phyloP scores from a whole-genome alignment of 305 asterid species.

The Fraxinus platypoda region DNA sequence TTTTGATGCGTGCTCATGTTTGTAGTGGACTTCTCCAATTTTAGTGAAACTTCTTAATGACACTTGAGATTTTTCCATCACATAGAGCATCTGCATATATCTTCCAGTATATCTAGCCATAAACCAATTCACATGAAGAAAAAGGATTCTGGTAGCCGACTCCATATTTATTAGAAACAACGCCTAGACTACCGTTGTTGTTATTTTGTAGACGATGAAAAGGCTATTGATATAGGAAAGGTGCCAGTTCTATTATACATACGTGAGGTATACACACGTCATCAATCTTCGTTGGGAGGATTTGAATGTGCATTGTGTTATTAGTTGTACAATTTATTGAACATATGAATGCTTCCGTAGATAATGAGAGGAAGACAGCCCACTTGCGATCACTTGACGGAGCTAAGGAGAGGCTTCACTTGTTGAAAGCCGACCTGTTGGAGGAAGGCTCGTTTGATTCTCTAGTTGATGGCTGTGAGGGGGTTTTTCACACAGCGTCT shows the following conservation, averaged over 20 bases:
- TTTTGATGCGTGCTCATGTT: neutral
- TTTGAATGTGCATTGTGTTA: neutral
- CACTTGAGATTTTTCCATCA: neutral
- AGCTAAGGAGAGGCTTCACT: slow-evolving; percentile 38
- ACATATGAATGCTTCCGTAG: neutral
- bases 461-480: slow-evolving; percentile 43
- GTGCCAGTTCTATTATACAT: neutral
- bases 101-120: neutral
- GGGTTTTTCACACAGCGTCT: slow-evolving; percentile 49
- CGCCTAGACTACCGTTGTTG: neutral
- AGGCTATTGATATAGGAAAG: neutral
- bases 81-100: neutral
- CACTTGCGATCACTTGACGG: slow-evolving; percentile 39
- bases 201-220: neutral
- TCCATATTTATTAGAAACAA: neutral
- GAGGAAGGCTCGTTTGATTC: slow-evolving; percentile 35
- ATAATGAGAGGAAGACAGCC: slow-evolving; percentile 22
- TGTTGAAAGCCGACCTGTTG: slow-evolving; percentile 25
- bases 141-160: neutral
- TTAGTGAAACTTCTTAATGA: neutral
- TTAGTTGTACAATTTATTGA: neutral
- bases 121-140: neutral
- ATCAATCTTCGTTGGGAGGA: neutral
- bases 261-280: neutral
- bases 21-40: neutral